Conservation (phyloP, 2,329 filamentous ascomycete species). For the Stachybotrys chartarum region DNA sequence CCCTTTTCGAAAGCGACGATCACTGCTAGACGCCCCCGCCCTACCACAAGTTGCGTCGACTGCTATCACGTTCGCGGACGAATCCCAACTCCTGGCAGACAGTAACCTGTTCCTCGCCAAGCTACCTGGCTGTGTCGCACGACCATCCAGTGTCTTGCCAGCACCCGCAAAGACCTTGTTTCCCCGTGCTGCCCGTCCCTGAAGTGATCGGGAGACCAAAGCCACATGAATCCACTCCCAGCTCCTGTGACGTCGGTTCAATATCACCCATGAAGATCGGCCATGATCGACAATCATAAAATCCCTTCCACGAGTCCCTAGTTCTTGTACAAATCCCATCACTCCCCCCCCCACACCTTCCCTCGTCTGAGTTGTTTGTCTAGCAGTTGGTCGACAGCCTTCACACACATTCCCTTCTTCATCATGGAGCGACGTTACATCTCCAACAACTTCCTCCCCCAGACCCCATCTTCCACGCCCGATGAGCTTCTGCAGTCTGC, state of each 20-base stretch:
- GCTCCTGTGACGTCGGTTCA: neutral
- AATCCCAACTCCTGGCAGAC: neutral
- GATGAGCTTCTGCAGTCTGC: constrained; percentile 21
- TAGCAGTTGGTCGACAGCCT: too few relatives aligned
- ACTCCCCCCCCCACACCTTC: neutral
- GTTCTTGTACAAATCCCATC: neutral
- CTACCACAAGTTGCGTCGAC: neutral
- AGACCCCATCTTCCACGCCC: constrained; percentile 18
- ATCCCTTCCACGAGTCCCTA: neutral
- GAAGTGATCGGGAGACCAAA: neutral
- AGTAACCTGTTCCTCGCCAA: neutral
- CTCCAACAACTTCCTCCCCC: constrained; percentile 22
- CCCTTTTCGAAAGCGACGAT: neutral
- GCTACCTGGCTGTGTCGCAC: neutral
- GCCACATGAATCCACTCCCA: neutral
- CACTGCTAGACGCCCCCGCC: neutral
- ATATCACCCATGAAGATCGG: neutral
- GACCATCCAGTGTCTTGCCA: neutral
- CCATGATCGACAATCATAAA: neutral
- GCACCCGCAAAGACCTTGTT: too few relatives aligned
- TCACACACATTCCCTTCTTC: too few relatives aligned
- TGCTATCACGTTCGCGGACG: neutral
- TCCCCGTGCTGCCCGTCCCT: neutral
- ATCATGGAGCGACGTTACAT: constrained; percentile 24
- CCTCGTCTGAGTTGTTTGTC: neutral